Conservation (phyloP, 2,329 filamentous ascomycete genomes). For the Aphanoascus verrucosus region DNA sequence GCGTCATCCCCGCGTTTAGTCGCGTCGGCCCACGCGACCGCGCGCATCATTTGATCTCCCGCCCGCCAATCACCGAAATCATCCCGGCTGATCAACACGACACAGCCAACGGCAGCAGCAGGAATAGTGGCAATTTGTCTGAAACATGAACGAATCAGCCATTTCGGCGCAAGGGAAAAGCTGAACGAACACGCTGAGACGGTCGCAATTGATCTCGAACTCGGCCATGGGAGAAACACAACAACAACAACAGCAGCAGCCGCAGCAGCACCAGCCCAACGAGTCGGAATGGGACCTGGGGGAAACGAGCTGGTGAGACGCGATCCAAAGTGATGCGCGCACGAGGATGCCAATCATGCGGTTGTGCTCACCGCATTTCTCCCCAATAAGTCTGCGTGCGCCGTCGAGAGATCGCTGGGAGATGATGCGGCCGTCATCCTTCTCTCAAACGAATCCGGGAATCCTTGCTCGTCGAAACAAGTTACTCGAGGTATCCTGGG, state of each 20-base stretch:
- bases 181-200: too few relatives aligned
- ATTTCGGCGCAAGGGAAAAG: background rate
- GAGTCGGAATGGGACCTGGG: background rate
- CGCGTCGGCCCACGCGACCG: slow-evolving; percentile 7
- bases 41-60: background rate
- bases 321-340: slow-evolving; percentile 11
- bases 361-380: slow-evolving; percentile 7
- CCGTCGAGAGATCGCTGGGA: background rate
- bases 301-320: slow-evolving; percentile 1
- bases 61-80: slow-evolving; percentile 2
- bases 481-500: background rate
- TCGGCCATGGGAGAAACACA: too few relatives aligned
- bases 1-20: slow-evolving; percentile 4
- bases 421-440: background rate
- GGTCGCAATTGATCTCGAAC: background rate
- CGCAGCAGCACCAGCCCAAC: background rate
- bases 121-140: background rate
- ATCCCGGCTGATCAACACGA: background rate
- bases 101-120: background rate
- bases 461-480: background rate
- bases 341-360: background rate
- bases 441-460: background rate
- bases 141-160: background rate
- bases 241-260: too few relatives aligned
- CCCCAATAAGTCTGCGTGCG: background rate